Conservation (phyloP, 176 grass and related monocot genomes). For the Leersia perrieri region DNA sequence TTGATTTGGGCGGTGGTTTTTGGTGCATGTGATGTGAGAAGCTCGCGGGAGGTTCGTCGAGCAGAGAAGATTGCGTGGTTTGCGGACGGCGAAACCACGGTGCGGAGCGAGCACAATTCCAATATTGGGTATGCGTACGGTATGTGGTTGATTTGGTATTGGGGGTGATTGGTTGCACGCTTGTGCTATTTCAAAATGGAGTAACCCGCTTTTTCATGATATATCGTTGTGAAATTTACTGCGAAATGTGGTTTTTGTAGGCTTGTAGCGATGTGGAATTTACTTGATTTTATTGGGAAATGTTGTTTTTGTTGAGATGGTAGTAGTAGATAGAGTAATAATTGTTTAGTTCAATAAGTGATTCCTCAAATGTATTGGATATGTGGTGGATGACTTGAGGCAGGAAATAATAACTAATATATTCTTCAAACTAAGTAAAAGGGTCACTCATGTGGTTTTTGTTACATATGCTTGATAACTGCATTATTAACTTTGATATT, state of each 20-base stretch:
- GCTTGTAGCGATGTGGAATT: neutral
- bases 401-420: neutral
- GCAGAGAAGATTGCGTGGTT: conserved; percentile 86
- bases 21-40: conserved; percentile 16
- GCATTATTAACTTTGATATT: conserved; percentile 3
- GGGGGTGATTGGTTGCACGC: neutral
- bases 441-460: neutral
- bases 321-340: neutral
- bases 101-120: conserved; percentile 62
- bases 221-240: neutral
- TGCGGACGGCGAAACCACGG: conserved; percentile 64
- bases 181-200: neutral
- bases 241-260: neutral
- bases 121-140: conserved; percentile 71
- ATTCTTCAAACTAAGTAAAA: neutral
- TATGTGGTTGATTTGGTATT: conserved; percentile 28
- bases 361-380: neutral
- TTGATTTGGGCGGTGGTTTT: neutral
- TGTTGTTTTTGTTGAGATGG: neutral
- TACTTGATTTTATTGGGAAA: too few relatives aligned
- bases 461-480: neutral
- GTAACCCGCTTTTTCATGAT: too few relatives aligned
- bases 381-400: neutral
- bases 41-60: conserved; percentile 66
- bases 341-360: neutral